phyloP scores from a whole-genome alignment of 1,284 basidiomycete genomes.

The Ganoderma leucocontextum region DNA sequence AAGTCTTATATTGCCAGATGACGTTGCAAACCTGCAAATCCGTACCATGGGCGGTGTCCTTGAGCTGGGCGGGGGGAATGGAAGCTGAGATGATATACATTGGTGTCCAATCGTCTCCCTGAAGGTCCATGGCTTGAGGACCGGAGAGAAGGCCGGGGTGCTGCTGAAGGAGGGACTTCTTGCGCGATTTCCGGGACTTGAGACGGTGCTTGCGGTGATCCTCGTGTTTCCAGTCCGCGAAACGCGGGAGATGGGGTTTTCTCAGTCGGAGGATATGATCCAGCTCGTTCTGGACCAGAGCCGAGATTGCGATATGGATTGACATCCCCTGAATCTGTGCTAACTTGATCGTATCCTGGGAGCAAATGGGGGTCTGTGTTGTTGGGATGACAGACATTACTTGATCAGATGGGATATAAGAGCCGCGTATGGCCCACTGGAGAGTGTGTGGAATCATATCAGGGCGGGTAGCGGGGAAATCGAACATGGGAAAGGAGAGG shows the following conservation, averaged over 20 bases:
- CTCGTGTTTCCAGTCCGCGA: constrained; percentile 23
- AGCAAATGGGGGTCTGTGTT: constrained; percentile 3
- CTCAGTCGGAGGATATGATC: constrained; percentile 14
- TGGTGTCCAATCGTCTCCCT: constrained; percentile 16
- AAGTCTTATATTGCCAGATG: constrained; percentile 17
- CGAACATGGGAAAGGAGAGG: not conserved
- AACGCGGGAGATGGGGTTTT: constrained; percentile 7
- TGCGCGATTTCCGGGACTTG: not conserved
- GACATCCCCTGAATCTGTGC: constrained; percentile 1
- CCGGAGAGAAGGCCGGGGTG: constrained; percentile 27
- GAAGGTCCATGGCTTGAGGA: constrained; percentile 2
- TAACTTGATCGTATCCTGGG: not conserved
- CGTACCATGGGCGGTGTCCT: not conserved
- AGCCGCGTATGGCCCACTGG: no score
- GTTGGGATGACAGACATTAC: constrained; percentile 13
- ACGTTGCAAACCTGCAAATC: constrained; percentile 17
- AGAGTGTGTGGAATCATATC: not conserved
- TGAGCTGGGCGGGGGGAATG: constrained; percentile 10
- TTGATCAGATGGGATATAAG: not conserved
- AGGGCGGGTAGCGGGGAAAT: not conserved
- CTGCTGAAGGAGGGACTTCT: constrained; percentile 11
- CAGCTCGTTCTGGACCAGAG: constrained; percentile 23
- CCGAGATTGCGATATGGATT: constrained; percentile 16
- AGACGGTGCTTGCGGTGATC: constrained; percentile 15
- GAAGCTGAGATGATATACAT: constrained; percentile 23